Evolutionary conservation across 495 filamentous ascomycete species (phyloP).

Genomic region (Penicillium lagena): DNA sequence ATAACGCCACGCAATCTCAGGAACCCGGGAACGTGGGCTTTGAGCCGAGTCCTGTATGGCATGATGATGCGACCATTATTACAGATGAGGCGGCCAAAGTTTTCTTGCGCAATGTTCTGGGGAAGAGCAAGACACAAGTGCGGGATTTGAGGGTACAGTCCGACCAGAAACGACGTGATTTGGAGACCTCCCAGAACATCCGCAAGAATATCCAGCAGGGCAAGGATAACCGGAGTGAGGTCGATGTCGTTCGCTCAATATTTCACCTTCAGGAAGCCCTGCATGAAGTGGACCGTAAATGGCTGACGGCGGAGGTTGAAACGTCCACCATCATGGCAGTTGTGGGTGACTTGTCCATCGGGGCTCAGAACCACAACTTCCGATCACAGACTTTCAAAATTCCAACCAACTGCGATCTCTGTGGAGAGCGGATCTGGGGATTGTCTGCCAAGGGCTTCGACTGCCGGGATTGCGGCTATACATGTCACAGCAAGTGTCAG

Average conservation of each 20-base stretch:
- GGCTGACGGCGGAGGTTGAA: conserved; percentile 84
- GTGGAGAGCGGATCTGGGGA: conserved; percentile 94
- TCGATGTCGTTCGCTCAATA: conserved; percentile 66
- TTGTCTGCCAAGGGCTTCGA: conserved; percentile 92
- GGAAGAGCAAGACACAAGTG: conserved; percentile 79
- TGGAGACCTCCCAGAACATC: conserved; percentile 63
- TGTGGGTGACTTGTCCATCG: conserved; percentile 86
- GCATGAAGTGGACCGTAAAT: conserved; percentile 80
- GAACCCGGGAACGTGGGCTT: conserved; percentile 81
- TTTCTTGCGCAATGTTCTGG: conserved; percentile 84
- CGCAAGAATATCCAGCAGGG: conserved; percentile 73
- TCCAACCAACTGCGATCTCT: conserved; percentile 95
- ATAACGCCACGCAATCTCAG: conserved; percentile 74
- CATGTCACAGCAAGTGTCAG: conserved; percentile 97
- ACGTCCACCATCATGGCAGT: conserved; percentile 77
- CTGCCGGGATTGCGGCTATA: conserved; percentile 93
- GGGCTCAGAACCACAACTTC: conserved; percentile 92
- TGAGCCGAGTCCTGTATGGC: conserved; percentile 95
- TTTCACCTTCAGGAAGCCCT: conserved; percentile 77
- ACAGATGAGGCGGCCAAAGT: conserved; percentile 80
- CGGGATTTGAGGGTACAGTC: conserved; percentile 72
- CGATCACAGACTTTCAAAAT: conserved; percentile 97
- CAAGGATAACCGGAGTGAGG: conserved; percentile 77
- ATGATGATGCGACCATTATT: conserved; percentile 80
- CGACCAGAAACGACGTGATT: conserved; percentile 76